These are phyloP conservation scores for Mimosa pudica DNA, from an alignment of 306 rosid genomes.

Conservation along the genomic window DNA sequence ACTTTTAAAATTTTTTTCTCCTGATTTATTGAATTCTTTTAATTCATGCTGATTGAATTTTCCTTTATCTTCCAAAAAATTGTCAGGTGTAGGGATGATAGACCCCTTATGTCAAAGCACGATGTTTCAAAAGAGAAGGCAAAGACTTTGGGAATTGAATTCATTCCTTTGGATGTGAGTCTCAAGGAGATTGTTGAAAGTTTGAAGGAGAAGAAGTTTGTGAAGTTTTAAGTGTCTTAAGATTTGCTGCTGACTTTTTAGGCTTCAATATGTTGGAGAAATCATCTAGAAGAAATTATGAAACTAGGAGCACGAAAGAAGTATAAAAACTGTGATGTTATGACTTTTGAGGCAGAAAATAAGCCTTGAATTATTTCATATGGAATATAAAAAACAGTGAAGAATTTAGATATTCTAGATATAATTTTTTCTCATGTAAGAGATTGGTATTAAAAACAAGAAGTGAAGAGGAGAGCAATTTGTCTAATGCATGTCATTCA, in stretches of 20 bases:
- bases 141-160: slow-evolving; percentile 65
- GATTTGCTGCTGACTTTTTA: neutral
- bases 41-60: neutral
- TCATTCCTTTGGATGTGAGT: slow-evolving; percentile 58
- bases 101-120: slow-evolving; percentile 46
- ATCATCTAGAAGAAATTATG: slow-evolving; percentile 13
- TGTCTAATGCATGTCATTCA: neutral
- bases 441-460: neutral
- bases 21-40: neutral
- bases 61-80: neutral
- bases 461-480: neutral
- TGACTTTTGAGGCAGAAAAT: neutral
- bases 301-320: neutral
- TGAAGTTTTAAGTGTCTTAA: slow-evolving; percentile 42
- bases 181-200: slow-evolving; percentile 73
- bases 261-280: neutral
- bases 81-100: slow-evolving; percentile 67
- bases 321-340: neutral
- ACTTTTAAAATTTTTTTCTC: neutral
- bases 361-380: neutral
- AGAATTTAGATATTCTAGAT: neutral
- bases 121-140: slow-evolving; percentile 70
- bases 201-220: slow-evolving; percentile 58
- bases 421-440: neutral
- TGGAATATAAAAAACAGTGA: neutral